Evolutionary conservation across 1,284 basidiomycete species (phyloP), one percentile per base, ranked within the genome.

Genomic region (Phaffia rhodozyma): DNA sequence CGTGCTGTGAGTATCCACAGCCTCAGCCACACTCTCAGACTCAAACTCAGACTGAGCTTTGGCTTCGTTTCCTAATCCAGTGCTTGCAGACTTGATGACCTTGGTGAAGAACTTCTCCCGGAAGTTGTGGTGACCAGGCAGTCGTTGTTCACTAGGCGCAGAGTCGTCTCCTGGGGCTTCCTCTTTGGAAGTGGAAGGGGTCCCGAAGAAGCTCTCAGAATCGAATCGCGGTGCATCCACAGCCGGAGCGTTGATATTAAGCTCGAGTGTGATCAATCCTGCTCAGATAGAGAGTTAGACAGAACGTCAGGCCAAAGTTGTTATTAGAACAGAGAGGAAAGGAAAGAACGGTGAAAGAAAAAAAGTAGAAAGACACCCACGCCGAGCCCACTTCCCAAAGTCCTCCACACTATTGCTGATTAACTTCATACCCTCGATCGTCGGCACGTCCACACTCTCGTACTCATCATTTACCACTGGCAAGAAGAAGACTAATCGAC

Each of bases 361-460:
- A 27, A 51, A 51, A 32, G 2, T 30, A 53, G 25, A 54, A 13
- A n/a, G 38, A 79, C 87, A 75, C 71, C 91, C 91, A 72, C 92
- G 78, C 66, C 94, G 80, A 2, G 91, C 91, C 94, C 94, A 99
- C 49, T 86, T 87, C 18, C 92, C 93, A 73, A 97, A 99, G 72
- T 90, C 86, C 75, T 99, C 94, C 69, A 92, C 76, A 53, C 89
- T 92, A 72, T 97, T 96, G 0, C 87, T 86, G 34, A 91, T 81
- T 20, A 92, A 76, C 70, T 85, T 67, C 86, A 98, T 91, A 0
- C 91, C 92, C 47, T 89, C 85, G 0, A 84, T 79, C 34, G 82
- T 74, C 0, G 82, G 82, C 1, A 96, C 78, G 71, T 97, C 92
- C 1, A 93, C 78, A 68, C 89, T 87, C 68, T 86, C 83, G 72